Base-by-base conservation (phyloP, 1,284 basidiomycete genomes). In the Rhizoctonia solani region DNA sequence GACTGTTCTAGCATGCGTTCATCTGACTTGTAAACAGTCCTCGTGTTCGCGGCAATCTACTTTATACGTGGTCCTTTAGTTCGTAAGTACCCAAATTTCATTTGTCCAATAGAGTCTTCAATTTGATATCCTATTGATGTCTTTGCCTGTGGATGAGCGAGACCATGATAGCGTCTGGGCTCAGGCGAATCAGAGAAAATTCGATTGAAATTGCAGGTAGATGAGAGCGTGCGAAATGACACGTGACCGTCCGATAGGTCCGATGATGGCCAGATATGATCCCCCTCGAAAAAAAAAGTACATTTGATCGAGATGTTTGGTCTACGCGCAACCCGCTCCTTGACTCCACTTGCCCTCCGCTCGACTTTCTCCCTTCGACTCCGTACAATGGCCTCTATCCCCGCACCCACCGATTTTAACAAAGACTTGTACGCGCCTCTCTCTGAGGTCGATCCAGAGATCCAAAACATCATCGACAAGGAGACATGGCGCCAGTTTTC, bases 401-500 rank as follows among this genome's bases (percentile, higher is more conserved):
- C 80, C 68, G 73, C 80, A 70, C 81, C 81, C 63, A 74, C 73
- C 54, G 81, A 82, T 76, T 82, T 79, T 72, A 98, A 98, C 88
- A 91, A 90, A 79, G 82, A 85, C 69, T 85, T 99, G 73, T 98
- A 98, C 82, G 81, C 86, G 70, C 85, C 94, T 73, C 85, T 98
- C 69, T 83, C 89, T 30, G 88, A 98, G 84, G 86, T 88, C 75
- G 95, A 98, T 81, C 95, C 95, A 69, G 93, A 92, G 80, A 88
- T 99, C 74, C 87, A 95, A 80, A 91, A 94, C 79, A 92, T 99
- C 83, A 93, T 99, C 81, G 95, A 99, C 83, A 93, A 97, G 84
- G 96, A 99, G 85, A 96, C 93, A 79, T 98, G 94, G 93, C 83
- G 95, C 74, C 96, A 98, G 83, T 98, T 92, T 80, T 93, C 93